A percentile compares a stretch with the other conserved stretches of the same genome.
Evolutionary conservation across 768 basidiomycete species (phyloP).

Genomic region (Termitomyces bulborhizus): DNA sequence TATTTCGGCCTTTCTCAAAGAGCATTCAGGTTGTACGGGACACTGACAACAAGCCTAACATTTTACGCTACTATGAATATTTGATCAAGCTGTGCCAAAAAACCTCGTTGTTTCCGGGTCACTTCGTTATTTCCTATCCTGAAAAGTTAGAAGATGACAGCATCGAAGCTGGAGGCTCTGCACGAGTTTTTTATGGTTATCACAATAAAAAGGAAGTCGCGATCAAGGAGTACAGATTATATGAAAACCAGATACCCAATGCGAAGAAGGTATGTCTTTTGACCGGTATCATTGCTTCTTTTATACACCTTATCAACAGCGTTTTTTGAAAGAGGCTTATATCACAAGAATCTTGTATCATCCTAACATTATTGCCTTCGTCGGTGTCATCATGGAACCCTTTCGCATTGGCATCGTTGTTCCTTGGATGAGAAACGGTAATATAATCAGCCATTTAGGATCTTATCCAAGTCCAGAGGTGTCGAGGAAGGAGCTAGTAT

Average conservation of each 20-base stretch:
- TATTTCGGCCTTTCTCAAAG: neutral
- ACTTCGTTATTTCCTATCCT: slow-evolving; percentile 2
- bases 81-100: slow-evolving; percentile 8
- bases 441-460: slow-evolving; percentile 14
- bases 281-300: no score
- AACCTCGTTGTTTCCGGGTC: slow-evolving; percentile 1
- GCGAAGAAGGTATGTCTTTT: slow-evolving; percentile 5
- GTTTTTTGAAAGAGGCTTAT: slow-evolving; percentile 16
- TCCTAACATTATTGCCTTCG: slow-evolving; percentile 18
- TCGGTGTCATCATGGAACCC: slow-evolving; percentile 15
- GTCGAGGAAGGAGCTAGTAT: slow-evolving; percentile 11
- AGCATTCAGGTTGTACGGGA: slow-evolving; percentile 3
- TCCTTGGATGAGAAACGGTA: slow-evolving; percentile 26
- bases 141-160: neutral
- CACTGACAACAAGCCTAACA: slow-evolving; percentile 3
- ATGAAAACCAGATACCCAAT: neutral
- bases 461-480: neutral
- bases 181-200: slow-evolving; percentile 13
- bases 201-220: slow-evolving; percentile 8
- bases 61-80: slow-evolving; percentile 8
- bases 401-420: slow-evolving; percentile 17
- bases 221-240: slow-evolving; percentile 15
- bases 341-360: slow-evolving; percentile 16
- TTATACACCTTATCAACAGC: slow-evolving; percentile 1
- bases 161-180: slow-evolving; percentile 11